Conservation (phyloP, 208 protist species). For the Tritrichomonas musculus region DNA sequence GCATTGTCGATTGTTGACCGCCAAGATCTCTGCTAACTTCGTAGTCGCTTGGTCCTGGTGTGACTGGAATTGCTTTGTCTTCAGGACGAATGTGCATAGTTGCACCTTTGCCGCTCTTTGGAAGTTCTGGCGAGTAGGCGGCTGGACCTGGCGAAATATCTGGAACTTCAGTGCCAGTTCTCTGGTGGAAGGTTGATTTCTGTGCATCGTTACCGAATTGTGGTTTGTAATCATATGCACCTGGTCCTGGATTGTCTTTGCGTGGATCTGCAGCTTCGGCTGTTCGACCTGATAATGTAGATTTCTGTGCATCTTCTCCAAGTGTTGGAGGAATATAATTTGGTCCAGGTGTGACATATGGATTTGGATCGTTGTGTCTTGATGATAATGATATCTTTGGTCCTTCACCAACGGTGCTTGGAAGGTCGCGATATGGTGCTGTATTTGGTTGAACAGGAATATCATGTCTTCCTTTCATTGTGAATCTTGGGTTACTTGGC, state of each 20-base stretch:
- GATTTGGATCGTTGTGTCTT: background rate
- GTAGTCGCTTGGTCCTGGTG: background rate
- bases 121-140: background rate
- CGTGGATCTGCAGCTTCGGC: background rate
- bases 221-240: background rate
- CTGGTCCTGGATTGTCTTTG: background rate
- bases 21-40: background rate
- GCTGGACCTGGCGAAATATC: background rate
- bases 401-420: background rate
- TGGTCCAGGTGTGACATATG: background rate
- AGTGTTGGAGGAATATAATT: background rate
- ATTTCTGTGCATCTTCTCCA: background rate
- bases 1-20: background rate
- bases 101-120: background rate
- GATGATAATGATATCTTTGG: background rate
- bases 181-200: background rate
- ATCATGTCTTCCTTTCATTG: background rate
- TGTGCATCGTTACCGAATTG: background rate
- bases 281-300: background rate
- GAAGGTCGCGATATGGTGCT: background rate
- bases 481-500: background rate
- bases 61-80: background rate
- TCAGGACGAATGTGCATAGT: conserved; percentile 4
- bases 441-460: background rate
- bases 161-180: background rate